Evolutionary conservation across 441 rosid species (phyloP).

Genomic region (Gossypium trilobum): DNA sequence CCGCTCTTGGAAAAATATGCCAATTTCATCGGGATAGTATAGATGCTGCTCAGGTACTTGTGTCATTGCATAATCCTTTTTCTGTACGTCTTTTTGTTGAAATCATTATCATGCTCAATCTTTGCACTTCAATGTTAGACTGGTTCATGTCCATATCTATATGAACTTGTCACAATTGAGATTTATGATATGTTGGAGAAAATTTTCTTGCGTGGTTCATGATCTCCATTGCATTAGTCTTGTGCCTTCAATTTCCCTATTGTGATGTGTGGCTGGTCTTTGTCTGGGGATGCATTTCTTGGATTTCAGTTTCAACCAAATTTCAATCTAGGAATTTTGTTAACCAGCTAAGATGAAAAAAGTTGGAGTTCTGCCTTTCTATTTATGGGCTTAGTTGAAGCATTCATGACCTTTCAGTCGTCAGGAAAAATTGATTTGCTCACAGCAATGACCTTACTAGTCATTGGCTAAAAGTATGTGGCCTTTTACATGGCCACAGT

Average conservation of each 20-base stretch:
- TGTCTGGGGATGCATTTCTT: background rate
- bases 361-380: background rate
- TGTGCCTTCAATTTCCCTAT: background rate
- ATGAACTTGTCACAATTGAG: background rate
- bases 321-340: background rate
- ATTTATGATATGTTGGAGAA: conserved; percentile 7
- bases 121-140: background rate
- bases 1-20: conserved; percentile 58
- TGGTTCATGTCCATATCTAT: background rate
- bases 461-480: background rate
- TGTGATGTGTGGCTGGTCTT: background rate
- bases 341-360: background rate
- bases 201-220: background rate
- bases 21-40: conserved; percentile 43
- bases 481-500: background rate
- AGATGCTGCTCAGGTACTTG: conserved; percentile 42
- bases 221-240: background rate
- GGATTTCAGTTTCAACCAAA: background rate
- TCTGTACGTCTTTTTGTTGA: background rate
- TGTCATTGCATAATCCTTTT: background rate
- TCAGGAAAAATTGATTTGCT: background rate
- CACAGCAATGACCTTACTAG: background rate
- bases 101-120: background rate
- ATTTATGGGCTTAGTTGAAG: background rate
- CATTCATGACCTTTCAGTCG: background rate